These are phyloP conservation scores for Microsporum audouinii DNA, from an alignment of 2,329 filamentous ascomycete species.

Conservation along the genomic window DNA sequence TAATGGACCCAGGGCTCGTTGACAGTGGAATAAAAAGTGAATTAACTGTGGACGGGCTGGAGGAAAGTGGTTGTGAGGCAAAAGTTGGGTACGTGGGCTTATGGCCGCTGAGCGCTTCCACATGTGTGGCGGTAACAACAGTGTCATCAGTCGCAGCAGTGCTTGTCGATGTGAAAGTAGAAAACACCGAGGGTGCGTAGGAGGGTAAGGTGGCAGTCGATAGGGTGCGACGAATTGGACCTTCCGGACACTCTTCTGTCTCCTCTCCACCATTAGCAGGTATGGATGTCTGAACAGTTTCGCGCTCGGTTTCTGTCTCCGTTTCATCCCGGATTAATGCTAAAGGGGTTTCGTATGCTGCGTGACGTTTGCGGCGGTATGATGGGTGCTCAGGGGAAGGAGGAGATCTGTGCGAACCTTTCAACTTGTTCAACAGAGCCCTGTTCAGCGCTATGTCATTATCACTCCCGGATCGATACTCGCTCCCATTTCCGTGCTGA, in stretches of 20 bases:
- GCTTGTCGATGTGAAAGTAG: not conserved
- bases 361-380: not conserved
- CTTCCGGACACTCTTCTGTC: not conserved
- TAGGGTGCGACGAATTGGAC: not conserved
- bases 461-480: not conserved
- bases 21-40: not conserved
- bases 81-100: not conserved
- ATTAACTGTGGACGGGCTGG: not conserved
- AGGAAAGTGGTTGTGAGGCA: not conserved
- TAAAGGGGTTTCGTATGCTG: not conserved
- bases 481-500: constrained; percentile 9
- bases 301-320: not conserved
- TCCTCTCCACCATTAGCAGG: not conserved
- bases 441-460: constrained; percentile 2
- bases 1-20: not conserved
- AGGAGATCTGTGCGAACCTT: not conserved
- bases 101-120: not conserved
- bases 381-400: not conserved
- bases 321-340: not conserved
- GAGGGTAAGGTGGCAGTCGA: not conserved
- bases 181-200: not conserved
- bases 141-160: not conserved
- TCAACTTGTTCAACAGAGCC: not conserved
- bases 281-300: not conserved
- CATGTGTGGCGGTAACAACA: not conserved